Conservation (phyloP, 345 rosid genomes). For the Crucihimalaya himalaica region DNA sequence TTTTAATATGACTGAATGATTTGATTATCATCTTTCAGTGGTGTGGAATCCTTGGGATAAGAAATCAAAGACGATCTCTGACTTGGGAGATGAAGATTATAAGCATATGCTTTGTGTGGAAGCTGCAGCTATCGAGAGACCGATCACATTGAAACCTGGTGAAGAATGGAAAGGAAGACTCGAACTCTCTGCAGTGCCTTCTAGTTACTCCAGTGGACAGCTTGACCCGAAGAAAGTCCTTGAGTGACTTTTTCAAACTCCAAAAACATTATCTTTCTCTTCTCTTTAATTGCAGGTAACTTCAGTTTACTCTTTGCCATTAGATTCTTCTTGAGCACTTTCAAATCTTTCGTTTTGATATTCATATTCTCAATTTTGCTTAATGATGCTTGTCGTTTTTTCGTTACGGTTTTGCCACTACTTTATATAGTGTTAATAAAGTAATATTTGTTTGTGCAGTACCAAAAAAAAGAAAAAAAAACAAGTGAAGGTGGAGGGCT, state of each 20-base stretch:
- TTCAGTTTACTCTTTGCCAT: neutral
- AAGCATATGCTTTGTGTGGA: slow-evolving; percentile 96
- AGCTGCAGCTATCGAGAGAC: slow-evolving; percentile 80
- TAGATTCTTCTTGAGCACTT: neutral
- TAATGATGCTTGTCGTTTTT: neutral
- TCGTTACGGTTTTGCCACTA: neutral
- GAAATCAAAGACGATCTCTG: slow-evolving; percentile 81
- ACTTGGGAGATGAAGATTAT: slow-evolving; percentile 93
- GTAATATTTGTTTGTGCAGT: slow-evolving; percentile 25
- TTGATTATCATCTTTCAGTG: slow-evolving; percentile 50
- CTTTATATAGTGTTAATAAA: neutral
- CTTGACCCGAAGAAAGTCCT: slow-evolving; percentile 91
- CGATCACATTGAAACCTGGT: slow-evolving; percentile 85
- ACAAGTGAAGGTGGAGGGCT: slow-evolving; percentile 25
- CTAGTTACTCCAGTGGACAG: slow-evolving; percentile 94
- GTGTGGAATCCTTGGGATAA: slow-evolving; percentile 99
- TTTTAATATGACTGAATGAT: neutral
- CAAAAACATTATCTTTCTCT: neutral
- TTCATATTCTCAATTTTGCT: neutral
- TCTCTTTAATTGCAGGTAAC: slow-evolving; percentile 29
- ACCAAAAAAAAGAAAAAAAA: neutral
- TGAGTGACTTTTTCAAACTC: slow-evolving; percentile 44
- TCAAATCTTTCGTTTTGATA: slow-evolving; percentile 1
- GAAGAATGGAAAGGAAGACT: slow-evolving; percentile 96
- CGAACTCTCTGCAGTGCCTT: slow-evolving; percentile 88